Conservation (phyloP, 2,329 filamentous ascomycete species). For the Xylariaceae sp. region DNA sequence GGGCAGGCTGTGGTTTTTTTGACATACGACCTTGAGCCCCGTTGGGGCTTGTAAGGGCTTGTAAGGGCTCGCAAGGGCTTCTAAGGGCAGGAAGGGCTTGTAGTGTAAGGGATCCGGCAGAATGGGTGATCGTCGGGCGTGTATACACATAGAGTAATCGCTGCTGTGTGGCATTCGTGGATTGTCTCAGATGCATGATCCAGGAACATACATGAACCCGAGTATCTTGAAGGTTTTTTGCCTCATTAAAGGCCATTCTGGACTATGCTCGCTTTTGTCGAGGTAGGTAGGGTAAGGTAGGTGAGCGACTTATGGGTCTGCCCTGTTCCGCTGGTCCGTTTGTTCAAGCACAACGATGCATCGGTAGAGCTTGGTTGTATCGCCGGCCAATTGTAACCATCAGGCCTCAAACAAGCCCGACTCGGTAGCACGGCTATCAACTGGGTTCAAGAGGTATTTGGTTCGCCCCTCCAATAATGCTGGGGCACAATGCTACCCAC, state of each 20-base stretch:
- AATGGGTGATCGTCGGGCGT: conserved; percentile 14
- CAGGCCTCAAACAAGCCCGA: neutral
- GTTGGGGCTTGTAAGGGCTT: neutral
- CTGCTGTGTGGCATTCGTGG: conserved; percentile 10
- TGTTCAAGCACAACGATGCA: neutral
- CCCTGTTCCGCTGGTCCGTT: conserved; percentile 1
- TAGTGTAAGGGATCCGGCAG: conserved; percentile 4
- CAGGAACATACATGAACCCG: conserved; percentile 7
- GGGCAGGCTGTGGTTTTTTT: neutral
- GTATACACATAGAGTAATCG: neutral
- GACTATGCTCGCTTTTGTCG: neutral
- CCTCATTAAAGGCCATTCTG: conserved; percentile 1
- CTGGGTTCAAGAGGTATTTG: neutral
- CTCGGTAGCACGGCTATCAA: neutral
- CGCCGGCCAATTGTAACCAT: neutral
- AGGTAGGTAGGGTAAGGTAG: neutral
- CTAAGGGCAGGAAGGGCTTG: too few relatives aligned
- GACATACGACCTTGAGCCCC: neutral
- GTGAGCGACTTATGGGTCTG: neutral
- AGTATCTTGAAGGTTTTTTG: neutral
- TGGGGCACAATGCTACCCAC: neutral
- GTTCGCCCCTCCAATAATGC: neutral
- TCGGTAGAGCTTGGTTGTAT: neutral
- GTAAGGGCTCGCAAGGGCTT: neutral
- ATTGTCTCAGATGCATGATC: conserved; percentile 10